Evolutionary conservation across 306 rosid genomes (phyloP).

Genomic region (Heteromeles arbutifolia): DNA sequence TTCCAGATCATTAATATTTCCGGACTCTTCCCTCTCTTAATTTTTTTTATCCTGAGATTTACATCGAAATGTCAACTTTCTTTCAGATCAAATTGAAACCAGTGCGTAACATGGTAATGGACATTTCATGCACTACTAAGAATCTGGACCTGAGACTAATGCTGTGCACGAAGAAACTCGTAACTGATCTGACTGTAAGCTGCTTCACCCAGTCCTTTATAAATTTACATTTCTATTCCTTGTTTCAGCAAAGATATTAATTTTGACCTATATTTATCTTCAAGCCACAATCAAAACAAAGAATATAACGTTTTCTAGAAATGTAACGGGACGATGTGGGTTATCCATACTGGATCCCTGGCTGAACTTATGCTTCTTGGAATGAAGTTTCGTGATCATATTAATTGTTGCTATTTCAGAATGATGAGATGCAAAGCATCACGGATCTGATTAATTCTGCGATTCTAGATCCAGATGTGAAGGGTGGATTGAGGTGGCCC

Average conservation of each 20-base stretch:
- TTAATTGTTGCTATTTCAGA: constrained; percentile 19
- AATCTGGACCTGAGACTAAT: constrained; percentile 46
- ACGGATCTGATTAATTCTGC: constrained; percentile 37
- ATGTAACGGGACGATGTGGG: neutral
- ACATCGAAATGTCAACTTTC: neutral
- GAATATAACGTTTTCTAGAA: neutral
- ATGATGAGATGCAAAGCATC: constrained; percentile 45
- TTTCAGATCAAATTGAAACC: constrained; percentile 32
- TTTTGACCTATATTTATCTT: neutral
- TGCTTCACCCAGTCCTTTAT: neutral
- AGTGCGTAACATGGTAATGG: constrained; percentile 33
- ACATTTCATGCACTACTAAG: constrained; percentile 37
- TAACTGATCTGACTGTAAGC: constrained; percentile 31
- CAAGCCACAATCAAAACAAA: neutral
- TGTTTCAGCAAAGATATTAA: neutral
- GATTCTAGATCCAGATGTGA: constrained; percentile 38
- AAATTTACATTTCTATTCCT: neutral
- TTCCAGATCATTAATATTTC: neutral
- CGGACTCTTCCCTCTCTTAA: neutral
- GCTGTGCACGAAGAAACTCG: constrained; percentile 23
- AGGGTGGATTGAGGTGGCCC: constrained; percentile 65
- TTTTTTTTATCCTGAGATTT: neutral
- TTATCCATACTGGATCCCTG: neutral
- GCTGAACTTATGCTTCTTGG: neutral
- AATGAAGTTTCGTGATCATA: neutral